Evolutionary conservation across 495 filamentous ascomycete genomes (phyloP), one percentile per base, ranked within the genome.

Genomic region (Neurospora sp.): DNA sequence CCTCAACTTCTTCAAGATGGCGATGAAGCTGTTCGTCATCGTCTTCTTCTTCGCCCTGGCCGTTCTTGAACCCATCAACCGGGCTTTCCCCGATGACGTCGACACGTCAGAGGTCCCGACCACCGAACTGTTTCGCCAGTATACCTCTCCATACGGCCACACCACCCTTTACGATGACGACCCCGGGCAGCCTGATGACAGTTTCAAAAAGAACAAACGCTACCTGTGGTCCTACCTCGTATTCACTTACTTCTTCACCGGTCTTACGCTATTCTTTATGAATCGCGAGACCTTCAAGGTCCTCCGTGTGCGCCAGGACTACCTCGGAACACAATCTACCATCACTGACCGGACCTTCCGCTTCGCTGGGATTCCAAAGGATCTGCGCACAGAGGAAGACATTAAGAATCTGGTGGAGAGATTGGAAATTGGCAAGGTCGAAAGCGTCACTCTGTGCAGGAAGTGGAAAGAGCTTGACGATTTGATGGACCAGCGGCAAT

Each of bases 191-290:
- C 75, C 80, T 18, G 80, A 83, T 46, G 83, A 81, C 69, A 85
- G 83, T 66, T 76, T 78, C 72, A 77, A 78, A 27, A 60, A 74
- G 8, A 79, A 83, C 46, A 80, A 78, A 39, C 81, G 81, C 38
- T 97, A 96, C 78, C 84, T 98, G n/a, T 98, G 94, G 94, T 93
- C 95, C 70, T 97, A 98, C 78, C 86, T 98, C 11, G 84, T 91
- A 37, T 98, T 98, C 78, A 91, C 94, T 8, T 99, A 97, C 82
- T 82, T 98, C 37, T 98, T 98, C 80, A 95, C 91, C 18, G 89
- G 85, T 0, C 81, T 98, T 46, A 91, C 91, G 0, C 81, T 98
- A n/a, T 97, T 93, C 77, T 85, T 97, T 76, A 88, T 97, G 76
- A 84, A 95, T 38, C 87, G 87, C 18, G 90, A 97, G 81, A 98